phyloP scores from a whole-genome alignment of 306 rosid species.

The Cucurbita ficifolia region DNA sequence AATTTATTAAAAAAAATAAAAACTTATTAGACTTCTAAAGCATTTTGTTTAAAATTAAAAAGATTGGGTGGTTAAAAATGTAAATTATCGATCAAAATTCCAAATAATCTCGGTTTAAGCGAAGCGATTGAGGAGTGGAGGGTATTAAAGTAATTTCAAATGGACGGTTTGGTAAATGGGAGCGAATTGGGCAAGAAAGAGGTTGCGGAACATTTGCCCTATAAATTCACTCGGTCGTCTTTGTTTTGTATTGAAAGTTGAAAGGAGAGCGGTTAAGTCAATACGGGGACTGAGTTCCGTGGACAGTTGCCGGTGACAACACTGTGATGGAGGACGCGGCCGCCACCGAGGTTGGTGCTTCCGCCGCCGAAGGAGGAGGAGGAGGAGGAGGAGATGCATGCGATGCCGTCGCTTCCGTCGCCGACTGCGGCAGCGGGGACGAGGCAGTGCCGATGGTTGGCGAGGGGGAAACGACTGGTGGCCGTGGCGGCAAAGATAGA shows the following conservation, averaged over 20 bases:
- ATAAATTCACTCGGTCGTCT: constrained; percentile 10
- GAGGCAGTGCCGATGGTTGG: constrained; percentile 22
- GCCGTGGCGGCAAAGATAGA: constrained; percentile 28
- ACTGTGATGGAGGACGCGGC: constrained; percentile 32
- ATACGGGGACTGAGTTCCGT: constrained; percentile 9
- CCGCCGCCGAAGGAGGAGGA: constrained; percentile 3
- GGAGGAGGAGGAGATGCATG: constrained; percentile 1
- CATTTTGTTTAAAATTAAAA: too few relatives aligned
- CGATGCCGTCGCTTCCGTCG: constrained; percentile 3
- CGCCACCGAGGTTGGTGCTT: not conserved
- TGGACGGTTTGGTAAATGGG: not conserved
- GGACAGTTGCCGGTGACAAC: not conserved
- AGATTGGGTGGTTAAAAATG: too few relatives aligned
- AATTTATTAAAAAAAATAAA: too few relatives aligned
- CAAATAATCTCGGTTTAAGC: too few relatives aligned
- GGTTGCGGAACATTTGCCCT: constrained; percentile 24
- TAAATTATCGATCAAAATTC: too few relatives aligned
- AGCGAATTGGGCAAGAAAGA: not conserved
- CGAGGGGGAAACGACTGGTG: constrained; percentile 18
- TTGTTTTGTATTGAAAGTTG: not conserved
- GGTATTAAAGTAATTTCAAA: not conserved
- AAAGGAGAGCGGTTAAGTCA: constrained; percentile 21
- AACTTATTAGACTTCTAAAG: too few relatives aligned
- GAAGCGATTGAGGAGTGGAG: too few relatives aligned
- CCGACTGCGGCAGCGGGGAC: constrained; percentile 37